Conservation (phyloP, 108 stramenopile genomes). For the Cyclotella cryptica region DNA sequence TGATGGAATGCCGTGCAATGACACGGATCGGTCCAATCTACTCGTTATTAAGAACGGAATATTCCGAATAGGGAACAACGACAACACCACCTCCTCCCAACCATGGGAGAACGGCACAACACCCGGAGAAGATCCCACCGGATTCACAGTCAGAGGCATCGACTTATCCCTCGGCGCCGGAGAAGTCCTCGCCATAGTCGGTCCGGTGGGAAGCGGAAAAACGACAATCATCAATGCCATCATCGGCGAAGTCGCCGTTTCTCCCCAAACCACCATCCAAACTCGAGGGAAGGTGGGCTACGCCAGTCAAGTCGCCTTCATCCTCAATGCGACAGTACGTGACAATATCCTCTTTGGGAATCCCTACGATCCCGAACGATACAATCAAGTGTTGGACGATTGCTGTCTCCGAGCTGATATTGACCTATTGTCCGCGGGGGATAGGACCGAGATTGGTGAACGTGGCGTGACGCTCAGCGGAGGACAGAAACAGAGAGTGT, state of each 20-base stretch:
- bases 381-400: constrained; percentile 85
- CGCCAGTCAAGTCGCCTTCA: constrained; percentile 92
- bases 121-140: constrained; percentile 11
- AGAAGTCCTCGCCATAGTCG: constrained; percentile 68
- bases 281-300: constrained; percentile 79
- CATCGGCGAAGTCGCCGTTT: constrained; percentile 72
- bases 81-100: background rate
- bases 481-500: constrained; percentile 83
- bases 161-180: constrained; percentile 58
- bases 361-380: constrained; percentile 68
- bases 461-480: constrained; percentile 81
- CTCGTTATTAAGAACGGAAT: constrained; percentile 22
- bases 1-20: background rate
- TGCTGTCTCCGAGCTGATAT: constrained; percentile 83
- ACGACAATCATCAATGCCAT: constrained; percentile 78
- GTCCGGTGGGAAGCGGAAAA: constrained; percentile 92
- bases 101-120: constrained; percentile 17
- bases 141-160: constrained; percentile 58
- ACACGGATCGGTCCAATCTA: background rate
- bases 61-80: constrained; percentile 15
- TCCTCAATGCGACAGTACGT: constrained; percentile 91
- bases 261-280: constrained; percentile 35
- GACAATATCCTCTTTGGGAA: constrained; percentile 97
- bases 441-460: constrained; percentile 86
- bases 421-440: constrained; percentile 63